Conservation (phyloP, 2,329 filamentous ascomycete species). For the Aspergillus carbonarius region DNA sequence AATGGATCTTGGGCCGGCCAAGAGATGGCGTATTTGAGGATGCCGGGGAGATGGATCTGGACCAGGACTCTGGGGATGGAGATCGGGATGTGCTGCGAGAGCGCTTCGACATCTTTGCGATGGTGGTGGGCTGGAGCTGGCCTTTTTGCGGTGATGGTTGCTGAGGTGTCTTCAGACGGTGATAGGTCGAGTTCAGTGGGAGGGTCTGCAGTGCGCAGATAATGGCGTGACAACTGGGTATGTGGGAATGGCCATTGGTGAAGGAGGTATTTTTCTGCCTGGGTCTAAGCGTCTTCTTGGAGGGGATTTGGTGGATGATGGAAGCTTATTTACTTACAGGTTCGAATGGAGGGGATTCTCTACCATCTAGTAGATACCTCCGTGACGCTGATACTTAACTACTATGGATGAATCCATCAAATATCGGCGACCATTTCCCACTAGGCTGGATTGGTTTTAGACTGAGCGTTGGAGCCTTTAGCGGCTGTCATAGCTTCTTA, state of each 20-base stretch:
- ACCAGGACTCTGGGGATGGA: conserved; percentile 19
- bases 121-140: conserved; percentile 7
- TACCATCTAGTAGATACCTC: too few relatives aligned
- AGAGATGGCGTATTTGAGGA: conserved; percentile 17
- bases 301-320: too few relatives aligned
- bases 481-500: background rate
- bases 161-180: background rate
- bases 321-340: too few relatives aligned
- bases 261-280: background rate
- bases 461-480: background rate
- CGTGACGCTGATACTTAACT: too few relatives aligned
- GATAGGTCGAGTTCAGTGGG: conserved; percentile 5
- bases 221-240: background rate
- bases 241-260: too few relatives aligned
- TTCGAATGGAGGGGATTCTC: too few relatives aligned
- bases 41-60: conserved; percentile 31
- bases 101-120: conserved; percentile 58
- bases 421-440: background rate
- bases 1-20: conserved; percentile 55
- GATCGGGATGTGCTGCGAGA: conserved; percentile 50
- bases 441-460: background rate
- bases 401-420: background rate
- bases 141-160: background rate
- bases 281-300: background rate
- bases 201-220: conserved; percentile 3